These are phyloP conservation scores for Nakazawaea holstii DNA, from an alignment of 805 yeast species.

Conservation along the genomic window DNA sequence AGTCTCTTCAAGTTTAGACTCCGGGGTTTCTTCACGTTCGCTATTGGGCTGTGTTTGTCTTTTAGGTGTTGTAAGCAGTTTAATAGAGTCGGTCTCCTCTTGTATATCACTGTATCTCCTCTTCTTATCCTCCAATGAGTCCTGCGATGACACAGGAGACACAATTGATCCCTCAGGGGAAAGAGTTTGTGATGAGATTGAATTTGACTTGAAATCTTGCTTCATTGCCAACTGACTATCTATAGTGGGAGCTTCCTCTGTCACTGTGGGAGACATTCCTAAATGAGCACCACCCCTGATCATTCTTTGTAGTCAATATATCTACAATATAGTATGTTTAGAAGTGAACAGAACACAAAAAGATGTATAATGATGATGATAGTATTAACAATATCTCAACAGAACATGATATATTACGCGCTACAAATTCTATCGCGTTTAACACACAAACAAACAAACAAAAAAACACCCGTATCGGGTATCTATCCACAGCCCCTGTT, in stretches of 20 bases:
- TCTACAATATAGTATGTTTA: too few species aligned
- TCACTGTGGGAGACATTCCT: not conserved
- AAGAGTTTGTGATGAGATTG: constrained; percentile 1
- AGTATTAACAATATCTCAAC: too few species aligned
- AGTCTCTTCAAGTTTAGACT: not conserved
- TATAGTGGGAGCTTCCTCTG: not conserved
- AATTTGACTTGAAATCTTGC: not conserved
- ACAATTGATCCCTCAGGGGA: constrained; percentile 6
- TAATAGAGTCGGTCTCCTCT: not conserved
- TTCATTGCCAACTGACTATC: not conserved
- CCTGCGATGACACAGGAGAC: constrained; percentile 5
- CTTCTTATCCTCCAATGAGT: not conserved
- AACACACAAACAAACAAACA: not conserved
- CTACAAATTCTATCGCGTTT: not conserved
- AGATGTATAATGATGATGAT: too few species aligned
- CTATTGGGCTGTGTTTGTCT: not conserved
- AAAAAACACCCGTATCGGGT: not conserved
- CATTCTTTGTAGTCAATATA: too few species aligned
- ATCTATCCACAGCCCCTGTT: not conserved
- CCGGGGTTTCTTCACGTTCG: not conserved
- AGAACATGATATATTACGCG: too few species aligned
- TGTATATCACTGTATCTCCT: constrained; percentile 1
- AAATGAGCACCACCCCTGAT: too few species aligned
- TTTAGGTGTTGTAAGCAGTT: not conserved
- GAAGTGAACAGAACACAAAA: too few species aligned